These are phyloP conservation scores for Russula sp. DNA, from an alignment of 768 basidiomycete genomes.

Conservation along the genomic window DNA sequence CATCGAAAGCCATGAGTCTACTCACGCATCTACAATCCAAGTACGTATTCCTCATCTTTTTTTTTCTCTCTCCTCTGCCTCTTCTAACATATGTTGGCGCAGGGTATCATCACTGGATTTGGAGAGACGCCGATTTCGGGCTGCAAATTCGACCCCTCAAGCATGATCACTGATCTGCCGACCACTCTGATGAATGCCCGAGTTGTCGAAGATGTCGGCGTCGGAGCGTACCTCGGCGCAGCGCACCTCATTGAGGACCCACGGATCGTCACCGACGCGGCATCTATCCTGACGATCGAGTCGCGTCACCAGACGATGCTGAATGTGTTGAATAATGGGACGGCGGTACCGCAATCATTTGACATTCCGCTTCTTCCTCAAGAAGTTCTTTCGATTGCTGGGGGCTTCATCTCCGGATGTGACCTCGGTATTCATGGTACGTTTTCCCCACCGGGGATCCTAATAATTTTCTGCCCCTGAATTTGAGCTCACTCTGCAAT, in stretches of 20 bases:
- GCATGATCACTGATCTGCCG: slow-evolving; percentile 52
- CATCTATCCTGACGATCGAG: slow-evolving; percentile 69
- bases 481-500: background rate
- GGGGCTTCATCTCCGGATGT: slow-evolving; percentile 63
- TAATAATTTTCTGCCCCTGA: no score
- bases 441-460: slow-evolving; percentile 11
- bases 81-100: background rate
- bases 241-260: slow-evolving; percentile 56
- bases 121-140: slow-evolving; percentile 38
- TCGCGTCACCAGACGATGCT: slow-evolving; percentile 75
- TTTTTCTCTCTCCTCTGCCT: background rate
- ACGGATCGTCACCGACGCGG: slow-evolving; percentile 52
- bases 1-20: slow-evolving; percentile 56
- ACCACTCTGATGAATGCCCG: slow-evolving; percentile 69
- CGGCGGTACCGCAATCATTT: slow-evolving; percentile 59
- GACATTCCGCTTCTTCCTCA: slow-evolving; percentile 61
- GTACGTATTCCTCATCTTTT: slow-evolving; percentile 24
- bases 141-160: slow-evolving; percentile 64
- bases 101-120: slow-evolving; percentile 19
- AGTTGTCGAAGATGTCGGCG: slow-evolving; percentile 71
- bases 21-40: slow-evolving; percentile 50
- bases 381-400: slow-evolving; percentile 65
- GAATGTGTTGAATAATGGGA: slow-evolving; percentile 58
- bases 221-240: slow-evolving; percentile 70
- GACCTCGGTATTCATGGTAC: slow-evolving; percentile 49